phyloP scores from a whole-genome alignment of 306 rosid genomes.

The Mimosa bimucronata region DNA sequence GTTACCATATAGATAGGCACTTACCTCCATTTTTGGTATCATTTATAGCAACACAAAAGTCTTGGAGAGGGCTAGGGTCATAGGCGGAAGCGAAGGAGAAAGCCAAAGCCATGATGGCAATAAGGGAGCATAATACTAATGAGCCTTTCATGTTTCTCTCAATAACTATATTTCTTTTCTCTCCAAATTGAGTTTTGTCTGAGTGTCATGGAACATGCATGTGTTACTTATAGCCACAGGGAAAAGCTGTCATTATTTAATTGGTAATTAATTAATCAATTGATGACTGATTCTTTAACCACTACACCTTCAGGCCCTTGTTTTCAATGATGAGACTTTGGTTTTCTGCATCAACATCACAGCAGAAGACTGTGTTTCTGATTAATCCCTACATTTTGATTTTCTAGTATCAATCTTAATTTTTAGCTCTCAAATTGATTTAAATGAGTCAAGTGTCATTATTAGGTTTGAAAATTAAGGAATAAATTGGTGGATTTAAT shows the following conservation, averaged over 20 bases:
- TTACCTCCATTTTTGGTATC: constrained; percentile 45
- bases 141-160: not conserved
- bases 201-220: not conserved
- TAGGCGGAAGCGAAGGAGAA: constrained; percentile 35
- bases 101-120: not conserved
- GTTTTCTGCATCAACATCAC: not conserved
- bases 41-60: constrained; percentile 45
- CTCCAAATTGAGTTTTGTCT: not conserved
- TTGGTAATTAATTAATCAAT: not conserved
- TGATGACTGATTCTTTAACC: not conserved
- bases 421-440: too few relatives aligned
- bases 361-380: too few relatives aligned
- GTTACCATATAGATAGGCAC: not conserved
- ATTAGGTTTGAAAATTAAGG: too few relatives aligned
- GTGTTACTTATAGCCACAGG: not conserved
- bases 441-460: too few relatives aligned
- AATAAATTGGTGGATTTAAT: too few relatives aligned
- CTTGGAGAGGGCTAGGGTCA: constrained; percentile 49
- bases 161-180: not conserved
- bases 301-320: not conserved
- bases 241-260: not conserved
- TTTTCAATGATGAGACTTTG: not conserved
- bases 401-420: too few relatives aligned
- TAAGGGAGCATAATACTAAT: not conserved
- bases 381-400: too few relatives aligned